Percentiles rank a stretch among this genome's conserved stretches.
These are phyloP conservation scores for Colletotrichum sidae DNA, from an alignment of 2,329 filamentous ascomycete genomes.

Conservation along the genomic window DNA sequence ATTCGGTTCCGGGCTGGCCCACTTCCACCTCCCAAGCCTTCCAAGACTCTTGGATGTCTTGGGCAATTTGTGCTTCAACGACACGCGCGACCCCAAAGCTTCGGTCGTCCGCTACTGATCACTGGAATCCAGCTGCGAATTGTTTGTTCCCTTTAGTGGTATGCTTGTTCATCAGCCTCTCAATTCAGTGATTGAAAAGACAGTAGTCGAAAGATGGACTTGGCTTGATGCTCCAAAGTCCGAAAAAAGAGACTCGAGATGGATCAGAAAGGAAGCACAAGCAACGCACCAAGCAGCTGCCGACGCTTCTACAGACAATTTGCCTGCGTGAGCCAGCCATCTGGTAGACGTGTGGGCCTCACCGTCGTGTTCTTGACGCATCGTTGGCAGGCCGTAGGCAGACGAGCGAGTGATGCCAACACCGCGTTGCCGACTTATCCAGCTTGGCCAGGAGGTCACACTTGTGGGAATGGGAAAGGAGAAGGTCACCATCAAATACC, in stretches of 20 bases:
- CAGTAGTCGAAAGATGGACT: too few species aligned
- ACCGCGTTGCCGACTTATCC: constrained; percentile 19
- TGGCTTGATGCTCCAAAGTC: too few species aligned
- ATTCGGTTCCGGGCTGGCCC: neutral
- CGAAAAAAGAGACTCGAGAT: too few species aligned
- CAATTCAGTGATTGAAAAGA: too few species aligned
- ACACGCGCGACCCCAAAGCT: neutral
- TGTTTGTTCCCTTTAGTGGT: too few species aligned
- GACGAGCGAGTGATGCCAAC: constrained; percentile 25
- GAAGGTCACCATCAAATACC: neutral
- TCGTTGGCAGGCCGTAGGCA: constrained; percentile 6
- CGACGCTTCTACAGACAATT: neutral
- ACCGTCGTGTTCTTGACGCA: neutral
- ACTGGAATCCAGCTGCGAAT: too few species aligned
- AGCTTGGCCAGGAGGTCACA: constrained; percentile 11
- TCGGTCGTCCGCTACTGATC: neutral
- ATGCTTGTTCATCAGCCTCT: too few species aligned
- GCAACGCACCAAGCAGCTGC: neutral
- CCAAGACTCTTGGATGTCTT: constrained; percentile 24
- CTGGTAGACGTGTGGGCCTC: constrained; percentile 12
- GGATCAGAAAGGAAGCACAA: neutral
- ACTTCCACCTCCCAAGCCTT: neutral
- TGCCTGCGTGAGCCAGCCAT: neutral
- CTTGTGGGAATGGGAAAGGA: neutral
- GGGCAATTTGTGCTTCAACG: constrained; percentile 3